phyloP scores from a whole-genome alignment of 495 filamentous ascomycete species.

The Podospora pseudoanserina region DNA sequence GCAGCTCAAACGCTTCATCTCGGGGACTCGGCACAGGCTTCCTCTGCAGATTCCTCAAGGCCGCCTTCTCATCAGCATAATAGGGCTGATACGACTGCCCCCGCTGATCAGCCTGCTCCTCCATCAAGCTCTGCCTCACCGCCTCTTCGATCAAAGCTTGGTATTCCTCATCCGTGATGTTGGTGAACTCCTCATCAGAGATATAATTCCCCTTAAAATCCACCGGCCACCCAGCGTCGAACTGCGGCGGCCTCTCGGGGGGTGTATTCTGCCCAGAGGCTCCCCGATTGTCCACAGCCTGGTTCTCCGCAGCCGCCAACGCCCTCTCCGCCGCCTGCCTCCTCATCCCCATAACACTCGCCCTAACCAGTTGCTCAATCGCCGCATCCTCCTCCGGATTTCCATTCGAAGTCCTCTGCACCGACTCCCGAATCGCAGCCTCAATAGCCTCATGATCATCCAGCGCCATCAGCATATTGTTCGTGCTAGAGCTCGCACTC shows the following conservation, averaged over 20 bases:
- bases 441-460: constrained; percentile 56
- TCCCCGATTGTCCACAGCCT: constrained; percentile 8
- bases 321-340: constrained; percentile 22
- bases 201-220: constrained; percentile 9
- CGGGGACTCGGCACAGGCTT: not conserved
- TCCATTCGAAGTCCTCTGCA: constrained; percentile 64
- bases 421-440: constrained; percentile 62
- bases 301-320: constrained; percentile 33
- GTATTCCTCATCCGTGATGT: constrained; percentile 50
- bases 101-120: constrained; percentile 34
- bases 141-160: constrained; percentile 57
- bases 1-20: not conserved
- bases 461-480: constrained; percentile 1
- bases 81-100: constrained; percentile 24
- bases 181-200: constrained; percentile 28
- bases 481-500: constrained; percentile 11
- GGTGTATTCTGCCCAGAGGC: constrained; percentile 4
- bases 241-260: constrained; percentile 28
- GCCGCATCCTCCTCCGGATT: constrained; percentile 61
- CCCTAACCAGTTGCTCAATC: constrained; percentile 66
- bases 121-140: constrained; percentile 48
- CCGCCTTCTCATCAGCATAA: constrained; percentile 40
- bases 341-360: constrained; percentile 61
- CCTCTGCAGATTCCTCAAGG: not conserved
- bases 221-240: constrained; percentile 10